Base-by-base conservation (phyloP, 306 rosid genomes). In the Fagus sylvatica region DNA sequence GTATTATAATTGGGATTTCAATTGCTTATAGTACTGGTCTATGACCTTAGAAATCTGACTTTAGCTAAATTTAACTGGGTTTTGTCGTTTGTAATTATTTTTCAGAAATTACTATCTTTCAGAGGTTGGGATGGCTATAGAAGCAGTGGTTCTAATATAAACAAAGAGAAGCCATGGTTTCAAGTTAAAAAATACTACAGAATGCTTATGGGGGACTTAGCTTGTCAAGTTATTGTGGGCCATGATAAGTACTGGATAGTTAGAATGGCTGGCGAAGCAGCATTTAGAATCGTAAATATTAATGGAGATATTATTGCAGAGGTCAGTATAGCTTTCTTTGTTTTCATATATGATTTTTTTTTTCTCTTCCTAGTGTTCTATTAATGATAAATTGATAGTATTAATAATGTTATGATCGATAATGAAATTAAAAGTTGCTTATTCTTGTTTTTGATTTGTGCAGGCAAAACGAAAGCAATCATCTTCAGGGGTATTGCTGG, bases 121-220 rank as follows among this genome's bases (percentile, higher is more conserved):
- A 92, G 97, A 56, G 55, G 88, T 12, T 94, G 98, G 98, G 84
- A 89, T 62, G 98, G 95, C 2, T 82, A 78, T 72, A 91, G 75
- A 85, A 49, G 80, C 82, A 76, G 56, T 10, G 69, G 46, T 70
- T 75, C 71, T 2, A 71, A 75, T 46, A 32, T 66, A 51, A 79
- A 75, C 34, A 32, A 85, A 71, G 84, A 76, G 61, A 81, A 77
- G 81, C 84, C 89, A 28, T 85, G 88, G 80, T 95, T 95, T 78
- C 82, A 83, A 78, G 98, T 88, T 28, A 87, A 78, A 78, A 95
- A 81, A 82, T 81, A 81, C 34, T n/a, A 74, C 41, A 80, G 76
- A 40, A 43, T 78, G 86, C 64, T 78, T 12, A 82, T 34, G 66
- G 84, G 89, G 53, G 84, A 83, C 76, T 78, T 80, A 42, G 85